A percentile compares a stretch with the other conserved stretches of the same genome.
phyloP scores from a whole-genome alignment of 2,329 filamentous ascomycete genomes.

The Fusarium cyanostomum region DNA sequence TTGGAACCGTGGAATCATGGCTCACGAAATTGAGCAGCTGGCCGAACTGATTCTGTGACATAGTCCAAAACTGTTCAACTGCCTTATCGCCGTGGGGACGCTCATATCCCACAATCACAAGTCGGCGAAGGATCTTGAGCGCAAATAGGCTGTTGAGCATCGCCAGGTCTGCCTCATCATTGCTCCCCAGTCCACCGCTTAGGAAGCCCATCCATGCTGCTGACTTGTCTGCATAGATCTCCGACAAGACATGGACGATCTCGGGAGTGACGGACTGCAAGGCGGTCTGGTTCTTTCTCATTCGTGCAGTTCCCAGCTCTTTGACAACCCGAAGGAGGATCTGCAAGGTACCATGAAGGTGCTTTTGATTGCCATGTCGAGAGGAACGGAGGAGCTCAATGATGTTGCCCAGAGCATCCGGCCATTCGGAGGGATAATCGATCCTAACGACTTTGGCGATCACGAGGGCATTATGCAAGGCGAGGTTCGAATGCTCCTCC shows the following conservation, averaged over 20 bases:
- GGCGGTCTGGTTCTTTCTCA: slow-evolving; percentile 78
- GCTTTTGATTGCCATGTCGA: slow-evolving; percentile 65
- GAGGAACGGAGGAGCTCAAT: slow-evolving; percentile 69
- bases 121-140: slow-evolving; percentile 81
- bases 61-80: slow-evolving; percentile 81
- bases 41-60: slow-evolving; percentile 81
- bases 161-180: slow-evolving; percentile 66
- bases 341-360: slow-evolving; percentile 76
- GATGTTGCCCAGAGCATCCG: slow-evolving; percentile 67
- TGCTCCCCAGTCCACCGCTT: slow-evolving; percentile 65
- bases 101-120: slow-evolving; percentile 85
- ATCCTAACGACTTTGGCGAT: slow-evolving; percentile 88
- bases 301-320: slow-evolving; percentile 82
- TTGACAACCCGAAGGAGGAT: slow-evolving; percentile 89
- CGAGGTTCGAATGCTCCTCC: slow-evolving; percentile 79
- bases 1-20: slow-evolving; percentile 63
- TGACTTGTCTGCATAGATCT: slow-evolving; percentile 81
- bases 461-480: slow-evolving; percentile 87
- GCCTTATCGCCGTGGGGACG: slow-evolving; percentile 81
- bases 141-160: slow-evolving; percentile 82
- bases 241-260: slow-evolving; percentile 80
- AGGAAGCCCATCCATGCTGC: slow-evolving; percentile 73
- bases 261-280: slow-evolving; percentile 84
- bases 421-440: slow-evolving; percentile 91
- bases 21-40: slow-evolving; percentile 74